Conservation (phyloP, 192 early-diverging fungal genomes). For the Rhizoclosmatium globosum region DNA sequence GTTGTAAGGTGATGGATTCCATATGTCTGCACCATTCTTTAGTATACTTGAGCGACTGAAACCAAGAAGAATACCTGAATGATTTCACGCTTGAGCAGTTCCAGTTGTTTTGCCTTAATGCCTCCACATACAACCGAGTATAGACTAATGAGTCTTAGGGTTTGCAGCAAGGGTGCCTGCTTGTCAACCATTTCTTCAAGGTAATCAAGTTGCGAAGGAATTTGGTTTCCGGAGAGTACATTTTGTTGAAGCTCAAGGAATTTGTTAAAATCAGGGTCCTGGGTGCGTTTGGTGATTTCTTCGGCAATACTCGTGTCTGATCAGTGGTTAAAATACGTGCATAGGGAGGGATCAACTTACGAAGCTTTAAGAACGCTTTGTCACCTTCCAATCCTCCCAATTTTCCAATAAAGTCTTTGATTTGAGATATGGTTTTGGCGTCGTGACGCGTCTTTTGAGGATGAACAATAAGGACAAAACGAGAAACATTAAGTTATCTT, state of each 20-base stretch:
- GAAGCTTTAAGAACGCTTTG: slow-evolving; percentile 82
- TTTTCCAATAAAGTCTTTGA: slow-evolving; percentile 92
- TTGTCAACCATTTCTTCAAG: slow-evolving; percentile 88
- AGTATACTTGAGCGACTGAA: background rate
- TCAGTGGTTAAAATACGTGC: background rate
- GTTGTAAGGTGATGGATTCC: slow-evolving; percentile 90
- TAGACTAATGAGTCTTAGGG: slow-evolving; percentile 84
- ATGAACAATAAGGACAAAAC: slow-evolving; percentile 34
- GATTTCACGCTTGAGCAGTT: slow-evolving; percentile 84
- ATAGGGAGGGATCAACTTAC: slow-evolving; percentile 54
- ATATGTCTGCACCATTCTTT: slow-evolving; percentile 70
- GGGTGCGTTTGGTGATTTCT: slow-evolving; percentile 79
- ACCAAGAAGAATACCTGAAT: slow-evolving; percentile 60
- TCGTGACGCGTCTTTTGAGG: slow-evolving; percentile 75
- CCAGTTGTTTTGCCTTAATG: slow-evolving; percentile 84
- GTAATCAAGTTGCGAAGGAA: slow-evolving; percentile 75
- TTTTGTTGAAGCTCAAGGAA: slow-evolving; percentile 92
- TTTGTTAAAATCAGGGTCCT: slow-evolving; percentile 81
- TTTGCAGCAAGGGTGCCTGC: slow-evolving; percentile 73
- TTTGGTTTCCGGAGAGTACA: slow-evolving; percentile 78
- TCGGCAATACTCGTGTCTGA: slow-evolving; percentile 84
- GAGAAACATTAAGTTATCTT: background rate
- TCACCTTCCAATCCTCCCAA: slow-evolving; percentile 84
- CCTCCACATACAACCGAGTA: slow-evolving; percentile 84
- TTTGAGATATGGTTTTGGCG: slow-evolving; percentile 89